Base-by-base conservation (phyloP, 2,329 filamentous ascomycete genomes). In the Alternaria gansuensis region DNA sequence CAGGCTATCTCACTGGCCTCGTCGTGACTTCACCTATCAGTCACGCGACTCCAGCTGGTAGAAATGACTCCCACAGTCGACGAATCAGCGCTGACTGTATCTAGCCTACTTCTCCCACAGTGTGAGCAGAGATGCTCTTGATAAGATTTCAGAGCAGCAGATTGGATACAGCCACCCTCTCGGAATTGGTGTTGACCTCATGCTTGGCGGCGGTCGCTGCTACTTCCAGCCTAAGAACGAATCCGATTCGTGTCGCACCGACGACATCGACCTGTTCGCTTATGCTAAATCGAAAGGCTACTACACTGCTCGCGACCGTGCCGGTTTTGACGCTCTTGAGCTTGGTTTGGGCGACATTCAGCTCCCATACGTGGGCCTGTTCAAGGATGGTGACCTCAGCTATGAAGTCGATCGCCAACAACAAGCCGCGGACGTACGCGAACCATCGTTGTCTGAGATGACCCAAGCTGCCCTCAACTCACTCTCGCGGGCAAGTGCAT, bases 1-100 rank as follows among this genome's bases (percentile, higher is more conserved):
- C 75, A 31, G 78, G 78, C 34, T 78, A 75, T 62, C 77, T 75
- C 66, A 80, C 78, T 13, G 78, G 77, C 11, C 72, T 80, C n/a
- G 77, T 80, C n/a, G 78, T 79, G 4, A 80, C 78, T 2, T 77
- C 72, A 7, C 76, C 72, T 31, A 79, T 80, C 64, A 79, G 77
- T 45, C 54, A 60, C 24, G 58, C 58, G 6, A 60, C 58, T 23
- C 58, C 58, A 9, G 58, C 58, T 3, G 71, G 73, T 55, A 29
- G 3, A n/a, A 3, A 44, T 17, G 28, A 14, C 11, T 3, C 11
- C 5, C 4, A 3, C n/a, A 13, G 14, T 8, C 1, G 13, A 2
- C 24, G 28, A 5, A 7, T 34, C 14, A 24, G 8, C n/a, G 13
- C 52, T 50, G 24, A 54, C 34, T 24, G n/a, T 5, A 40, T 5